These are phyloP conservation scores for Cladophialophora bantiana DNA, from an alignment of 2,329 filamentous ascomycete genomes.

Conservation along the genomic window DNA sequence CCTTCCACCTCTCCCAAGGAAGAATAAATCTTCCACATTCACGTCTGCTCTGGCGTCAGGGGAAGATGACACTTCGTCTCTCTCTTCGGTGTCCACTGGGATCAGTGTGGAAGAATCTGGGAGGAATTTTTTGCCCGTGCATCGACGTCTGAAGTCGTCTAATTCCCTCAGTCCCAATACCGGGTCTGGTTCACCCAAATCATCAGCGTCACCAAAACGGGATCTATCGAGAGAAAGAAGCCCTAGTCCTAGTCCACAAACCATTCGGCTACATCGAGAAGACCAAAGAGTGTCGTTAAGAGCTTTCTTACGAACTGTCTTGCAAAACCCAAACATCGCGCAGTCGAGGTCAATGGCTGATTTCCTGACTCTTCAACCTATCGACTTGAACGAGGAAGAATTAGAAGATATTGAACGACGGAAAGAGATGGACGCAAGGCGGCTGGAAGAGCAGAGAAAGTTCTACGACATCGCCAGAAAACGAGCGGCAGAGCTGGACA, in stretches of 20 bases:
- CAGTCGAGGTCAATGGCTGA: constrained; percentile 82
- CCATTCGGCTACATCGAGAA: constrained; percentile 76
- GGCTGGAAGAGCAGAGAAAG: constrained; percentile 87
- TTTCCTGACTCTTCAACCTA: constrained; percentile 77
- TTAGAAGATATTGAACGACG: constrained; percentile 78
- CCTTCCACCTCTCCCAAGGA: constrained; percentile 82
- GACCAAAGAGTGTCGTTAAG: constrained; percentile 89
- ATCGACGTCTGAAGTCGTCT: constrained; percentile 36
- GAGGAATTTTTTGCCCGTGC: constrained; percentile 40
- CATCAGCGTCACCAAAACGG: constrained; percentile 32
- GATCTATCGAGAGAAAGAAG: constrained; percentile 34
- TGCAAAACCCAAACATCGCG: constrained; percentile 84
- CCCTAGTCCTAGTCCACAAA: constrained; percentile 49
- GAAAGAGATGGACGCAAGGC: constrained; percentile 83
- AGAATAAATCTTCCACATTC: constrained; percentile 81
- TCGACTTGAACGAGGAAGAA: constrained; percentile 81
- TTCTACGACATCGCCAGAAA: constrained; percentile 96
- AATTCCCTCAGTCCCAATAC: constrained; percentile 31
- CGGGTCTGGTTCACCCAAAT: constrained; percentile 28
- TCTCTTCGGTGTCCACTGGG: constrained; percentile 80
- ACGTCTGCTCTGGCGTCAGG: constrained; percentile 65
- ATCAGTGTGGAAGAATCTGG: constrained; percentile 53
- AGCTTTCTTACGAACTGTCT: constrained; percentile 84
- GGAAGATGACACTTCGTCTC: constrained; percentile 78
- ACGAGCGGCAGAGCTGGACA: constrained; percentile 88